A percentile compares a stretch with the other conserved stretches of the same genome.
These are phyloP conservation scores for Linum trigynum DNA, from an alignment of 345 rosid species.

Conservation along the genomic window DNA sequence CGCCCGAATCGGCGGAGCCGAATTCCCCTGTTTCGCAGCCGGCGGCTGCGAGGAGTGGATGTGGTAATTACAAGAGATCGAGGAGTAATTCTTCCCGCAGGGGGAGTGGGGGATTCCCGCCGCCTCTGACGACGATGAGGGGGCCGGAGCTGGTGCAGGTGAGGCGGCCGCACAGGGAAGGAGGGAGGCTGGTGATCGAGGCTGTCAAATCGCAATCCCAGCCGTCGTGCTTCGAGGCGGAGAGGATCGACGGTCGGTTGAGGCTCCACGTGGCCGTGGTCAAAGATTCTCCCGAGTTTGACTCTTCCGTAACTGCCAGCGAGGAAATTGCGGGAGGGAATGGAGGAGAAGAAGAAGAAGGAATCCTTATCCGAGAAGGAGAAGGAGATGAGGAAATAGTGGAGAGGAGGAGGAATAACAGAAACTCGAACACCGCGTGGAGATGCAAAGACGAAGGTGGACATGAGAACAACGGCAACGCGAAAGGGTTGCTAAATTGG, in stretches of 20 bases:
- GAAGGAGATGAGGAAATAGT: too few species aligned
- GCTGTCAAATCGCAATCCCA: neutral
- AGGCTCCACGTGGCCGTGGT: neutral
- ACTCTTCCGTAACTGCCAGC: neutral
- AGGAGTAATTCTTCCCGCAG: neutral
- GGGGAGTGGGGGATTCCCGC: neutral
- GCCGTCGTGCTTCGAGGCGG: neutral
- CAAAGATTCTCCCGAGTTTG: neutral
- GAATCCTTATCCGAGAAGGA: too few species aligned
- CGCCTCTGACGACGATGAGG: conserved; percentile 7
- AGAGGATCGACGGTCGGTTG: conserved; percentile 1
- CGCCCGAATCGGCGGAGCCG: neutral
- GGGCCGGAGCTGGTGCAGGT: neutral
- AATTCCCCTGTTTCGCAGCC: too few species aligned
- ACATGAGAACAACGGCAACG: neutral
- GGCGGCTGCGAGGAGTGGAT: neutral
- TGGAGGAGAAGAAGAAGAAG: too few species aligned
- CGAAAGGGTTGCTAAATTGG: neutral
- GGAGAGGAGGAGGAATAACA: neutral
- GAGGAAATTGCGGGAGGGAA: too few species aligned
- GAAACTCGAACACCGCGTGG: neutral
- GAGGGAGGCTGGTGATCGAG: conserved; percentile 3
- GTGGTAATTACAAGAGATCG: neutral
- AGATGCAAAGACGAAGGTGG: neutral
- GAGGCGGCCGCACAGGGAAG: neutral